Percentiles rank a stretch among this genome's conserved stretches.
Conservation (phyloP, 306 rosid species). For the Sphenostylis stenocarpa region DNA sequence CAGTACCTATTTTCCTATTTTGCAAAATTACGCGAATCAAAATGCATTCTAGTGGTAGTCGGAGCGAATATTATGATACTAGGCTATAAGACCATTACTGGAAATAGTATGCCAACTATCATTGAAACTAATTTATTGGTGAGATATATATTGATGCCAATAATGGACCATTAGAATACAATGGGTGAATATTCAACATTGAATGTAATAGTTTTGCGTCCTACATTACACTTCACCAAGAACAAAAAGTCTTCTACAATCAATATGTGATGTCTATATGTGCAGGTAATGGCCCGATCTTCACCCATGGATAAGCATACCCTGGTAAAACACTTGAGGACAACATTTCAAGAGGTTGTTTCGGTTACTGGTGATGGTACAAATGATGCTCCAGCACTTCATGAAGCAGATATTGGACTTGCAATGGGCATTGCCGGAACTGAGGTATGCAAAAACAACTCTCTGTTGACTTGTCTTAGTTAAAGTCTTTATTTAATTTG, state of each 20-base stretch:
- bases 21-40: too few species aligned
- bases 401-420: conserved; percentile 98
- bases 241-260: conserved; percentile 31
- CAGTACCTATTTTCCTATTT: too few species aligned
- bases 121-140: background rate
- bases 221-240: background rate
- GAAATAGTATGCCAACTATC: background rate
- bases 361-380: conserved; percentile 99
- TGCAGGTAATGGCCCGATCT: conserved; percentile 97
- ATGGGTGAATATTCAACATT: conserved; percentile 17
- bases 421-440: conserved; percentile 99
- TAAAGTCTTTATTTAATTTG: conserved; percentile 10
- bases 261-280: conserved; percentile 26
- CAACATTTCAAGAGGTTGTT: conserved; percentile 91
- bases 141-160: background rate
- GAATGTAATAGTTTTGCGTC: conserved; percentile 2
- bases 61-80: too few species aligned
- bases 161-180: conserved; percentile 7
- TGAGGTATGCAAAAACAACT: conserved; percentile 55
- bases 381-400: conserved; percentile 98
- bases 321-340: conserved; percentile 77
- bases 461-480: background rate
- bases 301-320: conserved; percentile 97
- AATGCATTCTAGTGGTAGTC: too few species aligned
- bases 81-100: too few species aligned